Conservation (phyloP, 176 grass and related monocot genomes). For the Ananas comosus region DNA sequence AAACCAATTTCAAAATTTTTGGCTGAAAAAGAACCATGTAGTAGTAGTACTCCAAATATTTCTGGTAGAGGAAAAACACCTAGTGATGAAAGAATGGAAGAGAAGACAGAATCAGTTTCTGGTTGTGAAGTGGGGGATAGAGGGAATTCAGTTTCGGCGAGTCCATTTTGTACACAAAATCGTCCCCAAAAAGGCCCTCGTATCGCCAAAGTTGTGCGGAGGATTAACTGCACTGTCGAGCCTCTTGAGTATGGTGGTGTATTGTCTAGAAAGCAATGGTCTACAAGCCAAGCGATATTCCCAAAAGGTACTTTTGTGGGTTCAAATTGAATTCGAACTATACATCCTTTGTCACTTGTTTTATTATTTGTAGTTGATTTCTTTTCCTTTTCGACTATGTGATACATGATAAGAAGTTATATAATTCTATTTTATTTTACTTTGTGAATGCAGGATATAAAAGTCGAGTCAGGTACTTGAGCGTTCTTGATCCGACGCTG, state of each 20-base stretch:
- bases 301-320: constrained; percentile 63
- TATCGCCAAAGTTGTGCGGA: constrained; percentile 74
- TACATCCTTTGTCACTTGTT: constrained; percentile 2
- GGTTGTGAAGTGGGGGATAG: neutral
- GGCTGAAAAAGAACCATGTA: constrained; percentile 13
- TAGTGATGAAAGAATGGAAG: neutral
- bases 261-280: constrained; percentile 65
- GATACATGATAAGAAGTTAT: too few relatives aligned
- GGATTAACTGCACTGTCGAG: constrained; percentile 68
- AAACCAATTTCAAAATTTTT: neutral
- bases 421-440: neutral
- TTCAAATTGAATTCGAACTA: neutral
- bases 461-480: constrained; percentile 85
- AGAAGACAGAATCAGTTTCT: constrained; percentile 4
- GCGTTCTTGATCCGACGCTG: constrained; percentile 62
- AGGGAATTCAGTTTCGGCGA: constrained; percentile 9
- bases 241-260: constrained; percentile 69
- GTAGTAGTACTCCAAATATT: neutral
- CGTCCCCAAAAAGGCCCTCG: constrained; percentile 61
- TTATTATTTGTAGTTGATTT: constrained; percentile 3
- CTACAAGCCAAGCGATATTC: constrained; percentile 64
- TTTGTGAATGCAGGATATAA: constrained; percentile 60
- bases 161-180: constrained; percentile 1
- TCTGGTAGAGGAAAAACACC: neutral
- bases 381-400: neutral